Evolutionary conservation across 1,284 basidiomycete species (phyloP).

Genomic region (Macrocystidia cucumis): DNA sequence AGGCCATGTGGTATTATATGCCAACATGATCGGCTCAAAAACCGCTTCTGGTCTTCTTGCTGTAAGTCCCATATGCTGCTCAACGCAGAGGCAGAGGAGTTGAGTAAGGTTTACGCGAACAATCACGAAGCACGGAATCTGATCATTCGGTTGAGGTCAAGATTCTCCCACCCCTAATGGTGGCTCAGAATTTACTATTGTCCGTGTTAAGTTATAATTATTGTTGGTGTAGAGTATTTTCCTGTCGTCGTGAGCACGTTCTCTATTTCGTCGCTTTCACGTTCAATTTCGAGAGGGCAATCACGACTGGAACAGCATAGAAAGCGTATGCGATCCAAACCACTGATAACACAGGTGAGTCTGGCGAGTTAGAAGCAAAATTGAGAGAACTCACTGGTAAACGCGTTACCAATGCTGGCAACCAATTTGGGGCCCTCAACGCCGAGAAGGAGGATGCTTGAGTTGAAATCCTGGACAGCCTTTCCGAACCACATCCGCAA

Average conservation of each 20-base stretch:
- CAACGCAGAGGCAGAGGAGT: too few relatives aligned
- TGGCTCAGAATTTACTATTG: neutral
- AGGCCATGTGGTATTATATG: too few relatives aligned
- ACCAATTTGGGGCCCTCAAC: conserved; percentile 47
- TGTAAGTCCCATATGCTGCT: too few relatives aligned
- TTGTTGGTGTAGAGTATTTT: neutral
- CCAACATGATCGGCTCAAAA: too few relatives aligned
- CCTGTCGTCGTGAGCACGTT: neutral
- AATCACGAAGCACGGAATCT: too few relatives aligned
- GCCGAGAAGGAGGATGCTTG: conserved; percentile 44
- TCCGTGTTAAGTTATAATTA: neutral
- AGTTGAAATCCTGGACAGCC: conserved; percentile 70
- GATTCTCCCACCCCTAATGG: too few relatives aligned
- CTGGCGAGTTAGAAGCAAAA: conserved; percentile 3
- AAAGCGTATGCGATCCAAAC: conserved; percentile 73
- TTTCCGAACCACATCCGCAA: conserved; percentile 78
- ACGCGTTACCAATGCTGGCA: conserved; percentile 63
- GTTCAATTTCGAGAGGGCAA: conserved; percentile 65
- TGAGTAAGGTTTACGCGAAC: too few relatives aligned
- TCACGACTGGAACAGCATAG: conserved; percentile 61
- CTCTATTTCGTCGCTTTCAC: conserved; percentile 35
- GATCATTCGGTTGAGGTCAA: too few relatives aligned
- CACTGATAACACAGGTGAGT: conserved; percentile 35
- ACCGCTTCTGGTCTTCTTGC: too few relatives aligned
- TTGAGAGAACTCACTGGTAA: conserved; percentile 50